phyloP scores from a whole-genome alignment of 805 yeast species.

The Metschnikowia aberdeeniae region DNA sequence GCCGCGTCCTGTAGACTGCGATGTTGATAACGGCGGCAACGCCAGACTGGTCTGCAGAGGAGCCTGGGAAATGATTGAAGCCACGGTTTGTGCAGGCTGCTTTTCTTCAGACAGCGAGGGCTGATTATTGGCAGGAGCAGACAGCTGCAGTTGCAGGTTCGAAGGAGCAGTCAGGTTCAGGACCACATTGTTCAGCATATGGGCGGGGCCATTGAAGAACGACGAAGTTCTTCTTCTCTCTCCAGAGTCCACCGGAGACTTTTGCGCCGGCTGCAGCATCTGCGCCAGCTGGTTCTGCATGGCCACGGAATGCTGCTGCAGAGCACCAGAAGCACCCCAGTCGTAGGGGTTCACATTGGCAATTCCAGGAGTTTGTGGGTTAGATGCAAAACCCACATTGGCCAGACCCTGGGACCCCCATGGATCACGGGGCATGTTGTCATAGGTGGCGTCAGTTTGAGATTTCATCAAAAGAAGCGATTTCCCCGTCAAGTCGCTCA shows the following conservation, averaged over 20 bases:
- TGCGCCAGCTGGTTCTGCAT: slow-evolving; percentile 4
- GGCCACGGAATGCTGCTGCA: slow-evolving; percentile 14
- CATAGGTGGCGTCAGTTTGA: slow-evolving; percentile 44
- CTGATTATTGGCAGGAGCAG: slow-evolving; percentile 5
- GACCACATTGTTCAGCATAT: neutral
- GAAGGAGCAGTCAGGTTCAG: slow-evolving; percentile 4
- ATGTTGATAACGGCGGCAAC: slow-evolving; percentile 7
- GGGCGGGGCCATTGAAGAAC: slow-evolving; percentile 39
- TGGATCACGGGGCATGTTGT: slow-evolving; percentile 46
- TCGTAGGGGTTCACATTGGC: slow-evolving; percentile 11
- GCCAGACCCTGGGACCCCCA: slow-evolving; percentile 26
- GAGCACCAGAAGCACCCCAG: slow-evolving; percentile 12
- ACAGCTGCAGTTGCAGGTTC: slow-evolving; percentile 4
- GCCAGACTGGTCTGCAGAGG: slow-evolving; percentile 7
- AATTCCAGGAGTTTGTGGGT: slow-evolving; percentile 40
- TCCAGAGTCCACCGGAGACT: slow-evolving; percentile 6
- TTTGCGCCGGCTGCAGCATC: slow-evolving; percentile 1
- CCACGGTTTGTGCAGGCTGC: slow-evolving; percentile 12
- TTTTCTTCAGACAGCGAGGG: slow-evolving; percentile 1
- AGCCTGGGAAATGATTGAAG: slow-evolving; percentile 17
- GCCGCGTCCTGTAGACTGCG: slow-evolving; percentile 7
- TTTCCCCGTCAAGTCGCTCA: slow-evolving; percentile 38
- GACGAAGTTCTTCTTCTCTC: slow-evolving; percentile 52
- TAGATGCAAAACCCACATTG: slow-evolving; percentile 21
- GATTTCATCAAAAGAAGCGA: slow-evolving; percentile 43